Conservation (phyloP, 768 basidiomycete genomes). For the Xerocomus potaroensis region DNA sequence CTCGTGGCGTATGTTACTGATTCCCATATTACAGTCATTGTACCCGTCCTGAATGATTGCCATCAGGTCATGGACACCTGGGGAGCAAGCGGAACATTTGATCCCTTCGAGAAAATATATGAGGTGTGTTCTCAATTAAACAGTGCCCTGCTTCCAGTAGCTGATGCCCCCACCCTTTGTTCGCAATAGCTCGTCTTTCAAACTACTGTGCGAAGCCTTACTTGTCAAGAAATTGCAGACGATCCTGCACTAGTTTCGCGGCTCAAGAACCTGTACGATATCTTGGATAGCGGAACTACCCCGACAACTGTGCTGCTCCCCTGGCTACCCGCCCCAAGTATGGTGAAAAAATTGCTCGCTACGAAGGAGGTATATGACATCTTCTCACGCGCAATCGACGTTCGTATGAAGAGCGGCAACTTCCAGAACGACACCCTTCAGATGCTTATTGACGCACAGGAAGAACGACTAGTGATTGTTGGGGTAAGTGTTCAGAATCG, state of each 20-base stretch:
- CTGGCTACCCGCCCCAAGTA: slow-evolving; percentile 72
- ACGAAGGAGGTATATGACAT: slow-evolving; percentile 78
- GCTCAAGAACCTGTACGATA: slow-evolving; percentile 62
- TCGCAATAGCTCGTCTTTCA: slow-evolving; percentile 61
- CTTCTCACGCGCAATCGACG: slow-evolving; percentile 50
- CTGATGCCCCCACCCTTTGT: not conserved
- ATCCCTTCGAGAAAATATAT: slow-evolving; percentile 69
- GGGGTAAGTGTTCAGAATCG: slow-evolving; percentile 45
- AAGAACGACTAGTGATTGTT: slow-evolving; percentile 64
- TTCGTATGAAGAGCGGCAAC: slow-evolving; percentile 54
- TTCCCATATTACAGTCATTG: slow-evolving; percentile 50
- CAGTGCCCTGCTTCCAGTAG: not conserved
- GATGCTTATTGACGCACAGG: slow-evolving; percentile 65
- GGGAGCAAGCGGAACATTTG: slow-evolving; percentile 60
- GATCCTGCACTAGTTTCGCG: slow-evolving; percentile 57
- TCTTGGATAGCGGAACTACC: slow-evolving; percentile 65
- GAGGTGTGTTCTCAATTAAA: slow-evolving; percentile 42
- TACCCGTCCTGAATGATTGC: slow-evolving; percentile 61
- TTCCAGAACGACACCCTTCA: slow-evolving; percentile 66
- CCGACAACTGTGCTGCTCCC: slow-evolving; percentile 69
- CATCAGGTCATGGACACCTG: slow-evolving; percentile 57
- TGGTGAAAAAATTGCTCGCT: slow-evolving; percentile 64
- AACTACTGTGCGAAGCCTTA: slow-evolving; percentile 62
- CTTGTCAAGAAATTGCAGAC: slow-evolving; percentile 66
- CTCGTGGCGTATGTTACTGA: slow-evolving; percentile 6